Evolutionary conservation across 768 basidiomycete genomes (phyloP).

Genomic region (Russula emetica): DNA sequence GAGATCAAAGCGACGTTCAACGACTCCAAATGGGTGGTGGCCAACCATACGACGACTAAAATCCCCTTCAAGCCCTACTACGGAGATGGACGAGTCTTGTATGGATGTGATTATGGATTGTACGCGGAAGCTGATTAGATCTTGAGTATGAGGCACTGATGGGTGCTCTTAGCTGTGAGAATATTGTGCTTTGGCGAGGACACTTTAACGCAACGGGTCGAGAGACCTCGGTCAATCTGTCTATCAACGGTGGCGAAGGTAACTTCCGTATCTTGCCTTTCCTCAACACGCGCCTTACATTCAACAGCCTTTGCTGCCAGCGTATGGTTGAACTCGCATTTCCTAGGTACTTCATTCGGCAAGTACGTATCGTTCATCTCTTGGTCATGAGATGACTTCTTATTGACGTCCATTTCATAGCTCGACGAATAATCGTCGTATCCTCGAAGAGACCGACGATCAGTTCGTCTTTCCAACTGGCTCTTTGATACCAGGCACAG

Average conservation of each 20-base stretch:
- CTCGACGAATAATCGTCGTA: slow-evolving; percentile 60
- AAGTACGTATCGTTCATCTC: slow-evolving; percentile 44
- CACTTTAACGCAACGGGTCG: slow-evolving; percentile 62
- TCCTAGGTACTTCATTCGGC: slow-evolving; percentile 69
- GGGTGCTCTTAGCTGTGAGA: slow-evolving; percentile 62
- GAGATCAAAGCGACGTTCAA: slow-evolving; percentile 56
- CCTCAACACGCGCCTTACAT: neutral
- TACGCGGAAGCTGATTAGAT: slow-evolving; percentile 32
- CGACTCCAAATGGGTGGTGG: slow-evolving; percentile 61
- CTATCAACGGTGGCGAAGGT: slow-evolving; percentile 81
- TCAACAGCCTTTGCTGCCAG: slow-evolving; percentile 70
- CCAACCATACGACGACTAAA: slow-evolving; percentile 70
- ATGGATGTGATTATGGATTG: slow-evolving; percentile 87
- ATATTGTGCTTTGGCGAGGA: slow-evolving; percentile 75
- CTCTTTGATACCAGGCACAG: slow-evolving; percentile 46
- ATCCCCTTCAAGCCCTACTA: slow-evolving; percentile 65
- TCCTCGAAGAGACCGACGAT: slow-evolving; percentile 64
- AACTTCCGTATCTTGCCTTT: slow-evolving; percentile 9
- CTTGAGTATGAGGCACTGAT: neutral
- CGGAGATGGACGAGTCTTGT: slow-evolving; percentile 72
- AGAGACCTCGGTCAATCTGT: slow-evolving; percentile 64
- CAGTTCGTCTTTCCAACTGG: slow-evolving; percentile 58
- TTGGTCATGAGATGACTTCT: neutral
- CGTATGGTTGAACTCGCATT: slow-evolving; percentile 72
- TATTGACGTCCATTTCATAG: slow-evolving; percentile 34